Evolutionary conservation across 805 yeast species (phyloP).

Genomic region (Starmerella apicola): DNA sequence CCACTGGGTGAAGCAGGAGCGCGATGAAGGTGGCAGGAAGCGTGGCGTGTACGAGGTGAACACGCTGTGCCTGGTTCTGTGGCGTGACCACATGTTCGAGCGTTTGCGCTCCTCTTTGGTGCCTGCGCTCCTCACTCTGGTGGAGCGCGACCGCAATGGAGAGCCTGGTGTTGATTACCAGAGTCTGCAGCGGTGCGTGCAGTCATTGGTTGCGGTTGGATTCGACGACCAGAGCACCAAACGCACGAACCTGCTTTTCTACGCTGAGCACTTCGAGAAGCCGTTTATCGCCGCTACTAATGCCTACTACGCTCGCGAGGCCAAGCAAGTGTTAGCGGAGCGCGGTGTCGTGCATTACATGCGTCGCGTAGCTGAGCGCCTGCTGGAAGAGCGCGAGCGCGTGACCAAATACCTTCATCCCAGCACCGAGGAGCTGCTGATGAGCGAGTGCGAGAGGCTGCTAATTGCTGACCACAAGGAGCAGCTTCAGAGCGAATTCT

Average conservation of each 20-base stretch:
- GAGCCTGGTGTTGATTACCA: slow-evolving; percentile 50
- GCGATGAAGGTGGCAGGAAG: slow-evolving; percentile 67
- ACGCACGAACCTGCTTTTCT: slow-evolving; percentile 70
- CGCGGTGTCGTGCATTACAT: slow-evolving; percentile 86
- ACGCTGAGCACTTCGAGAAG: slow-evolving; percentile 65
- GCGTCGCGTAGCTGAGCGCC: slow-evolving; percentile 68
- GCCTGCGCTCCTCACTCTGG: slow-evolving; percentile 59
- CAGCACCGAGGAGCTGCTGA: slow-evolving; percentile 64
- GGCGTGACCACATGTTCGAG: slow-evolving; percentile 76
- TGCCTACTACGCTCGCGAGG: slow-evolving; percentile 53
- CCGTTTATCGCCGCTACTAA: slow-evolving; percentile 52
- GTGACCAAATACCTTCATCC: slow-evolving; percentile 73
- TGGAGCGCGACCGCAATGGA: slow-evolving; percentile 68
- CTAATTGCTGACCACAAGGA: slow-evolving; percentile 70
- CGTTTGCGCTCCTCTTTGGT: slow-evolving; percentile 50
- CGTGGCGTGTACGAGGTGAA: slow-evolving; percentile 83
- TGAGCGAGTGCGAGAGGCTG: slow-evolving; percentile 61
- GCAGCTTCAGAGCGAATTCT: slow-evolving; percentile 64
- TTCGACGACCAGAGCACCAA: slow-evolving; percentile 82
- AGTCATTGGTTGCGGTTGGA: slow-evolving; percentile 79
- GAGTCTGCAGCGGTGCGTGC: slow-evolving; percentile 59
- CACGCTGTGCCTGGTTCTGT: slow-evolving; percentile 71
- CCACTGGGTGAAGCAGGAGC: slow-evolving; percentile 94
- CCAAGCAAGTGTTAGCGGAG: slow-evolving; percentile 48
- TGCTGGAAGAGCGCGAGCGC: slow-evolving; percentile 70